Conservation (phyloP, 2,329 filamentous ascomycete species). For the Pseudomassariella vexata region DNA sequence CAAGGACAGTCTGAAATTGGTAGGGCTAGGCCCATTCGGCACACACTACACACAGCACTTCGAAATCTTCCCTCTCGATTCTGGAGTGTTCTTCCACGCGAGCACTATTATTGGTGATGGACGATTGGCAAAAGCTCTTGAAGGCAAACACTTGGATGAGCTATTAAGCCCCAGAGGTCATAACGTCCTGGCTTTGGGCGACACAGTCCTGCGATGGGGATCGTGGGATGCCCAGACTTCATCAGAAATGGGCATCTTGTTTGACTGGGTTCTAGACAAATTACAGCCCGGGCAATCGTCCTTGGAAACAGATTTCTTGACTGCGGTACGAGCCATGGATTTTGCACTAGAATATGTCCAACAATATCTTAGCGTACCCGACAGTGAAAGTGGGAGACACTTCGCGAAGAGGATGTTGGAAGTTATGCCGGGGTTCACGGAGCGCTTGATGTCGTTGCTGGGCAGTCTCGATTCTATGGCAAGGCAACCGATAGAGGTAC, state of each 20-base stretch:
- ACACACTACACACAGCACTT: conserved; percentile 58
- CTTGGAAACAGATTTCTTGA: conserved; percentile 11
- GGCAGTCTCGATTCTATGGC: conserved; percentile 12
- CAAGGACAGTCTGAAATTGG: conserved; percentile 32
- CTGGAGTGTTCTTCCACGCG: conserved; percentile 53
- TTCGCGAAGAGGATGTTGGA: conserved; percentile 40
- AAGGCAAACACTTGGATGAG: conserved; percentile 20
- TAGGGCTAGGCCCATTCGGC: conserved; percentile 54
- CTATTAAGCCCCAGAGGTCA: conserved; percentile 25
- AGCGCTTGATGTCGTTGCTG: conserved; percentile 24
- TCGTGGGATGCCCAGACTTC: conserved; percentile 52
- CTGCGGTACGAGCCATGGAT: conserved; percentile 26
- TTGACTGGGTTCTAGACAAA: conserved; percentile 52
- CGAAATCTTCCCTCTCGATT: conserved; percentile 52
- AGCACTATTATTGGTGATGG: conserved; percentile 54
- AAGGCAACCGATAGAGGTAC: conserved; percentile 28
- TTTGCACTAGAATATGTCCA: conserved; percentile 46
- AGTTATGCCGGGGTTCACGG: conserved; percentile 33
- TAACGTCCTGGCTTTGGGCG: conserved; percentile 39
- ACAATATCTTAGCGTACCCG: conserved; percentile 32
- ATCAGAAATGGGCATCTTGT: conserved; percentile 55
- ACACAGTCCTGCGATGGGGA: conserved; percentile 47
- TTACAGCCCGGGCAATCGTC: conserved; percentile 21
- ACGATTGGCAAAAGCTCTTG: conserved; percentile 33
- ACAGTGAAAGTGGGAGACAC: conserved; percentile 26